Evolutionary conservation across 2,329 filamentous ascomycete species (phyloP).

Genomic region (Teratosphaeria pseudoeucalypti): DNA sequence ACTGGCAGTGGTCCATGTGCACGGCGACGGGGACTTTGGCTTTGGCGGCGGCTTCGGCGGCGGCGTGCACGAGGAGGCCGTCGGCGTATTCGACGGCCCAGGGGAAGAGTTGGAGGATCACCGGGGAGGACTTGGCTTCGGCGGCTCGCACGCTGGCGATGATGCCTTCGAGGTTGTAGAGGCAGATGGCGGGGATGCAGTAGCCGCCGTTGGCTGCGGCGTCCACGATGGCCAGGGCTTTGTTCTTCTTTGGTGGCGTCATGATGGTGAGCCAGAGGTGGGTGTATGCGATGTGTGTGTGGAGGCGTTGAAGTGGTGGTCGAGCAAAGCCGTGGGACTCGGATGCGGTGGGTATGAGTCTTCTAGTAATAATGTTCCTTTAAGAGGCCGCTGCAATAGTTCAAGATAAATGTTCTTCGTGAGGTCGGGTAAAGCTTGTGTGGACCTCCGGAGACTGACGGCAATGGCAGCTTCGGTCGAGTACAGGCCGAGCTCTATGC

Average conservation of each 20-base stretch:
- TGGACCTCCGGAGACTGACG: neutral
- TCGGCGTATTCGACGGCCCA: constrained; percentile 61
- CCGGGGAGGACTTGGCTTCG: constrained; percentile 54
- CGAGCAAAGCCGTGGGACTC: neutral
- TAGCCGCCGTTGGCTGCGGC: constrained; percentile 20
- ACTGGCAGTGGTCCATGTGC: constrained; percentile 39
- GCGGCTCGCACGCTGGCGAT: constrained; percentile 58
- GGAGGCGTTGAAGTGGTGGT: neutral
- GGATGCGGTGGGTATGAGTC: neutral
- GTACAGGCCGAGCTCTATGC: neutral
- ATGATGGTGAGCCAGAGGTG: neutral
- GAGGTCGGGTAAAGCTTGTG: neutral
- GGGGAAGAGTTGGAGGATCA: constrained; percentile 64
- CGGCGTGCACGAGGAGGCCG: constrained; percentile 33
- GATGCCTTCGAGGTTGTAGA: constrained; percentile 32
- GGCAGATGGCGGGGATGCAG: constrained; percentile 22
- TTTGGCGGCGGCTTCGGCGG: constrained; percentile 33
- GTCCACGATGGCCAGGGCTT: constrained; percentile 19
- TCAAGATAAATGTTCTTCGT: neutral
- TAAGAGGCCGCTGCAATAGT: neutral
- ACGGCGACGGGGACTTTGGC: constrained; percentile 33
- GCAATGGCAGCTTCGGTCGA: neutral
- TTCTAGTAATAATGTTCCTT: neutral
- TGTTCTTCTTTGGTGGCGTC: constrained; percentile 8
- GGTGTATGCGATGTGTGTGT: neutral